These are phyloP conservation scores for Globisporangium lucens DNA, from an alignment of 352 stramenopile species.

Conservation along the genomic window DNA sequence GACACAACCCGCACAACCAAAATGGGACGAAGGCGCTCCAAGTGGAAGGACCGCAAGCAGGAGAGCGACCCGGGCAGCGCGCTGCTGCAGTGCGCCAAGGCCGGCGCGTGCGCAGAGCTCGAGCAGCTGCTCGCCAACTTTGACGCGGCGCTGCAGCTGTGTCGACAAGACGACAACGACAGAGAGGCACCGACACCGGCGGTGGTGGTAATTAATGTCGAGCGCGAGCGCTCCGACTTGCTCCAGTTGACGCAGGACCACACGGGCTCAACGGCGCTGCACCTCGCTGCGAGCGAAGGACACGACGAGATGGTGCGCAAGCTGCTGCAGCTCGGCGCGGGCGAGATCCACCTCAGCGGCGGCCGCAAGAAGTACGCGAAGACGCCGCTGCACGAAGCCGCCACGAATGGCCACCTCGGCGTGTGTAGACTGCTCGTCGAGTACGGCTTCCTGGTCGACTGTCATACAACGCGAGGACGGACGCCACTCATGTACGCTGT, in stretches of 20 bases:
- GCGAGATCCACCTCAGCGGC: constrained; percentile 57
- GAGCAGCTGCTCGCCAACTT: constrained; percentile 24
- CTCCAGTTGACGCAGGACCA: constrained; percentile 68
- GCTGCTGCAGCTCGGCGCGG: constrained; percentile 45
- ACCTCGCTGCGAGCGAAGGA: constrained; percentile 61
- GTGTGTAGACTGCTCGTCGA: constrained; percentile 50
- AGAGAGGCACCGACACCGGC: too few species aligned
- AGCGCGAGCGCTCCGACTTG: constrained; percentile 30
- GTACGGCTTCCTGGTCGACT: constrained; percentile 64
- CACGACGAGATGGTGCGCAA: constrained; percentile 39
- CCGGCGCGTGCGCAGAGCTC: constrained; percentile 33
- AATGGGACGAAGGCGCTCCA: constrained; percentile 68
- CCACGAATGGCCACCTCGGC: constrained; percentile 55
- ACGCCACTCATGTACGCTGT: constrained; percentile 79
- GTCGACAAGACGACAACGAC: neutral
- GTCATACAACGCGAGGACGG: constrained; percentile 70
- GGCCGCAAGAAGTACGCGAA: constrained; percentile 63
- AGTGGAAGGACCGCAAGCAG: constrained; percentile 55
- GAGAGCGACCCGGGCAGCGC: constrained; percentile 28
- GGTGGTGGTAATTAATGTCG: neutral
- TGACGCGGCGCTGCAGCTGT: constrained; percentile 11
- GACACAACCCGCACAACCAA: neutral
- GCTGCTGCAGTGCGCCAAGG: constrained; percentile 53
- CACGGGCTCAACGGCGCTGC: constrained; percentile 58
- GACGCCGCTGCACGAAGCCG: constrained; percentile 72